Base-by-base conservation (phyloP, 495 filamentous ascomycete species). In the Melanomma pulvis-pyrius region DNA sequence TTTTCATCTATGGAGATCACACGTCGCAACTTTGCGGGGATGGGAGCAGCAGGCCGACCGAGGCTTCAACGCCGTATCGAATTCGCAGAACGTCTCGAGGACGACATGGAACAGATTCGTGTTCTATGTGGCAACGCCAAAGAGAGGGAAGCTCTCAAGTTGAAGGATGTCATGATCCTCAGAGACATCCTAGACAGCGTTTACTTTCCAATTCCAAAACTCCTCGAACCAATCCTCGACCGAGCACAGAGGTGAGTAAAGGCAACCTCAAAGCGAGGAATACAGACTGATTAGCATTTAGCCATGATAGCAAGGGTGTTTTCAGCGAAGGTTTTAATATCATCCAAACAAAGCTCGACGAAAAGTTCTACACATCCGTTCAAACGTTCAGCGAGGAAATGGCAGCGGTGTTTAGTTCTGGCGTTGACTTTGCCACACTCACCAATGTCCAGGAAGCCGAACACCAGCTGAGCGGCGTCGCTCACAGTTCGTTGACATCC, bases 1-100 rank as follows among this genome's bases (percentile, higher is more conserved):
- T 98, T 98, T 75, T 91, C 92, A 0, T 94, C 91, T 0, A 94
- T 96, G 88, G 96, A 99, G 77, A 89, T 99, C 69, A 96, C 92
- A 1, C 83, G 94, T 30, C 86, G 96, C 59, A 91, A 98, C 72
- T 99, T 94, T 78, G 87, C 89, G 7, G 88, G 89, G 22, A 93
- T 97, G 91, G 94, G 94, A 34, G 88, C 88, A 25, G 86, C 86
- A 50, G 94, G 94, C 28, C 85, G 87, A 65, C 84, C 88, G 32
- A 86, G 91, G 59, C 81, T 99, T 24, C 80, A 87, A 57, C 83
- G 91, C 51, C 87, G 94, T 50, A 91, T 96, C 70, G 92, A 97
- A 59, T 98, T 98, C 76, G 91, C 90, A 13, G 83, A 90, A 61
- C 80, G 79, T 34, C 82, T 98, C 41, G 81, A 90, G 63, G 78